Base-by-base conservation (phyloP, 78 protist species). In the Polysphondylium violaceum region DNA sequence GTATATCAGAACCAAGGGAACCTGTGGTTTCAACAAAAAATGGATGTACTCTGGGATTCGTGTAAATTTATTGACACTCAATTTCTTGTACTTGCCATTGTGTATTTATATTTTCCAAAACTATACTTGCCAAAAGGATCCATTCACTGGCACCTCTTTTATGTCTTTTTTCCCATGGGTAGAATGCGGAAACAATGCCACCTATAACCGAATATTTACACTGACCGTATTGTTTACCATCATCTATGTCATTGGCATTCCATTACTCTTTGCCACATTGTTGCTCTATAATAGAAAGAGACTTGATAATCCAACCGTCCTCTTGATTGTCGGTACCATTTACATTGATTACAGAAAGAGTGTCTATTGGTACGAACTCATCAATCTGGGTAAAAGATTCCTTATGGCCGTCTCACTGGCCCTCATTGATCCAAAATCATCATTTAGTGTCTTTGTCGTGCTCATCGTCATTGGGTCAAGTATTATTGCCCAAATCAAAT, bases 81-180 rank as follows among this genome's bases (percentile, higher is more conserved):
- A 83, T 59, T 69, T 83, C 79, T 58, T 83, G 7, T 83, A 83
- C 31, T 27, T 83, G 9, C 91, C 91, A 41, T 5, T 83, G 50
- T 69, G 79, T 53, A 83, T 69, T 74, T 83, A 83, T 33, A 83
- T 58, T 12, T 71, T 83, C 17, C 91, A 83, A 71, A 83, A 83
- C 56, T 83, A 63, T 63, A 35, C 72, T 16, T 83, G 91, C 35
- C 38, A 43, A 9, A 2, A 23, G 5, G 91, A 83, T 33, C 16
- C 21, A 2, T 31, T 41, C 19, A 29, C 56, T 9, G 74, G 61
- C 2, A 25, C 36, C 8, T 55, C 27, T 0, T 83, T 56, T 67
- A 67, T 83, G 79, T 83, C 91, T 0, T 83, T 83, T 55, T 83
- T 83, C 91, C 91, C 91, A 27, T 83, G 65, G 58, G 36, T 69